A percentile compares a stretch with the other conserved stretches of the same genome.
These are phyloP conservation scores for Thelonectria olida DNA, from an alignment of 2,329 filamentous ascomycete genomes.

Conservation along the genomic window DNA sequence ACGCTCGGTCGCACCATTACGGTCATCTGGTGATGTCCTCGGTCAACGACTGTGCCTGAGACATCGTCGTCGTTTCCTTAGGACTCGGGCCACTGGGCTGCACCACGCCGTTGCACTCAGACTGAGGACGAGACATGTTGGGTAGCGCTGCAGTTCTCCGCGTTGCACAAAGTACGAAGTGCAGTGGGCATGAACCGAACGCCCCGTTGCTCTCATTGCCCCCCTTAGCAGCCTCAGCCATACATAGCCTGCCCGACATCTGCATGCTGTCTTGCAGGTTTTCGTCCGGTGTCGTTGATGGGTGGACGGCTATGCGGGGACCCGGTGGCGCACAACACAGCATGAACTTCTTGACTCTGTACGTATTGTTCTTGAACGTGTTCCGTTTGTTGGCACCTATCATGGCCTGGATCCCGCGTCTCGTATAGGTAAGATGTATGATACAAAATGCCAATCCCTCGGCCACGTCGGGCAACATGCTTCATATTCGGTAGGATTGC, in stretches of 20 bases:
- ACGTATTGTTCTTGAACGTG: not conserved
- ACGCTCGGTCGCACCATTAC: not conserved
- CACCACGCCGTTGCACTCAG: constrained; percentile 3
- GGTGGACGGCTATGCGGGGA: constrained; percentile 7
- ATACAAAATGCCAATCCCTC: not conserved
- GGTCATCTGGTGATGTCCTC: not conserved
- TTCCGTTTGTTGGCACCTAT: not conserved
- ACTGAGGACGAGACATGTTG: not conserved
- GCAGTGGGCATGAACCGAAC: constrained; percentile 1
- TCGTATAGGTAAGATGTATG: not conserved
- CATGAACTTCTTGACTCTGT: not conserved
- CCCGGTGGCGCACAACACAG: not conserved
- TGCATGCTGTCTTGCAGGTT: constrained; percentile 11
- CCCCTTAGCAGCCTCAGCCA: constrained; percentile 16
- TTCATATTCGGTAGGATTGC: not conserved
- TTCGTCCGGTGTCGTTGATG: not conserved
- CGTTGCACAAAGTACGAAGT: not conserved
- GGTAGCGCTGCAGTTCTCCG: constrained; percentile 1
- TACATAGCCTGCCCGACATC: constrained; percentile 1
- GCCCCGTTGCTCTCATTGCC: not conserved
- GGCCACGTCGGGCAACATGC: not conserved
- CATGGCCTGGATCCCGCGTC: not conserved
- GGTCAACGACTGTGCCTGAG: not conserved
- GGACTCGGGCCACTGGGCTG: not conserved
- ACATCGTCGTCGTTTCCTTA: not conserved